Percentiles rank a stretch among this genome's conserved stretches.
Conservation (phyloP, 2,329 filamentous ascomycete genomes). For the Penicillium sp. region DNA sequence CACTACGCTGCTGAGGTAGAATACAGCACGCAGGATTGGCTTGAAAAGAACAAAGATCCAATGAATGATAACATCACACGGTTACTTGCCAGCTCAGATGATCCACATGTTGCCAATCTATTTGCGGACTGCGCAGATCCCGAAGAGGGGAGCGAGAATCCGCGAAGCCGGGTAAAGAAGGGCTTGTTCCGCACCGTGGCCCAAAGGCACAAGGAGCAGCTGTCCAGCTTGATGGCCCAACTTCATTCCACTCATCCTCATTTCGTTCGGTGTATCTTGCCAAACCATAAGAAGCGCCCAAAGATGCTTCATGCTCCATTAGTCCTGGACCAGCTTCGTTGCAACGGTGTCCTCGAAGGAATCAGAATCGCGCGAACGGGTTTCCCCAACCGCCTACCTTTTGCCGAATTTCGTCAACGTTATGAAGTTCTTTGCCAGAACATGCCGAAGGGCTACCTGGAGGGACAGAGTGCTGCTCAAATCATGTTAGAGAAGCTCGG, state of each 20-base stretch:
- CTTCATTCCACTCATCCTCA: slow-evolving; percentile 96
- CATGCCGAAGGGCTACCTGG: slow-evolving; percentile 87
- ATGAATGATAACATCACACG: slow-evolving; percentile 95
- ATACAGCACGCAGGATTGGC: slow-evolving; percentile 90
- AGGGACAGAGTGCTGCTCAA: slow-evolving; percentile 80
- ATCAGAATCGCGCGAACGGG: slow-evolving; percentile 96
- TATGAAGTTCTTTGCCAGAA: slow-evolving; percentile 91
- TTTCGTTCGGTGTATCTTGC: slow-evolving; percentile 95
- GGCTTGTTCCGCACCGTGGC: slow-evolving; percentile 95
- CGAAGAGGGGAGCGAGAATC: slow-evolving; percentile 68
- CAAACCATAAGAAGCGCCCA: slow-evolving; percentile 95
- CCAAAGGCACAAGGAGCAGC: slow-evolving; percentile 94
- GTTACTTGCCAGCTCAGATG: slow-evolving; percentile 76
- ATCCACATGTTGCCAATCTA: slow-evolving; percentile 79
- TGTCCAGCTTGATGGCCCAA: slow-evolving; percentile 94
- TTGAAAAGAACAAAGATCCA: slow-evolving; percentile 99
- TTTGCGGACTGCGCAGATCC: slow-evolving; percentile 85
- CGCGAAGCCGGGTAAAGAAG: slow-evolving; percentile 85
- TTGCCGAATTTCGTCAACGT: slow-evolving; percentile 89
- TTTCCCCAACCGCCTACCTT: slow-evolving; percentile 90
- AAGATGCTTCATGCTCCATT: slow-evolving; percentile 89
- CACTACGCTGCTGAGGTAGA: slow-evolving; percentile 98
- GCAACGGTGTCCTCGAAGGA: slow-evolving; percentile 98
- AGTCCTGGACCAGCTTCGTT: slow-evolving; percentile 96
- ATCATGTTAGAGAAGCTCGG: slow-evolving; percentile 88